Base-by-base conservation (phyloP, 2,329 filamentous ascomycete genomes). In the Albifimbria verrucaria region DNA sequence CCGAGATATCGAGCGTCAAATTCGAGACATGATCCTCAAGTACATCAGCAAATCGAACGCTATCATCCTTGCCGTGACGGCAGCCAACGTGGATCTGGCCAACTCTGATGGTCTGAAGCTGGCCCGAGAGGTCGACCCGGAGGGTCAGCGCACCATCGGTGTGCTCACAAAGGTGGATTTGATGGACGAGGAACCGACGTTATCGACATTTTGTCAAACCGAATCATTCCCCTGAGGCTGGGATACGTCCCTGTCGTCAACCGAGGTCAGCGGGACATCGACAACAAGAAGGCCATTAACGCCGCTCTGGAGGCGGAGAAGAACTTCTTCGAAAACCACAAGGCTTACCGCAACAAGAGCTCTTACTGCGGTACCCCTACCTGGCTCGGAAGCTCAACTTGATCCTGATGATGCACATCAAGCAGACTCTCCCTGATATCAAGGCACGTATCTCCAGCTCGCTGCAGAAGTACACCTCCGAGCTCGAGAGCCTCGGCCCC, bases 361-460 rank as follows among this genome's bases (percentile, higher is more conserved):
- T 90, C 92, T 6, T 99, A 99, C 80, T 99, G 94, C 73, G 94
- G 94, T 71, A 99, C 94, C 3, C 94, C 4, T 99, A 99, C 68
- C 80, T 99, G 55, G 94, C 94, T 4, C 87, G 93, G 62, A 99
- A 99, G 76, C 84, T 99, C 55, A 99, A 99, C 75, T 80, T 99
- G 65, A 97, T 99, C 68, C 82, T 99, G 62, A 97, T 99, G 93
- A 99, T 99, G 94, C 94, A 99, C 78, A 99, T 99, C 79, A 99
- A 99, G 77, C 93, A 99, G 77, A 99, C 94, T 2, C 83, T 99
- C 15, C 94, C 94, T 41, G 94, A 99, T 68, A 99, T 99, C 79
- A 99, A 99, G 77, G 91, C 90, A 15, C 89, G 95, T 58, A 99
- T 99, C 63, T 84, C 89, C n/a, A 89, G 90, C 61, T 97, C 93